Conservation (phyloP, 768 basidiomycete genomes). For the Trametes maxima region DNA sequence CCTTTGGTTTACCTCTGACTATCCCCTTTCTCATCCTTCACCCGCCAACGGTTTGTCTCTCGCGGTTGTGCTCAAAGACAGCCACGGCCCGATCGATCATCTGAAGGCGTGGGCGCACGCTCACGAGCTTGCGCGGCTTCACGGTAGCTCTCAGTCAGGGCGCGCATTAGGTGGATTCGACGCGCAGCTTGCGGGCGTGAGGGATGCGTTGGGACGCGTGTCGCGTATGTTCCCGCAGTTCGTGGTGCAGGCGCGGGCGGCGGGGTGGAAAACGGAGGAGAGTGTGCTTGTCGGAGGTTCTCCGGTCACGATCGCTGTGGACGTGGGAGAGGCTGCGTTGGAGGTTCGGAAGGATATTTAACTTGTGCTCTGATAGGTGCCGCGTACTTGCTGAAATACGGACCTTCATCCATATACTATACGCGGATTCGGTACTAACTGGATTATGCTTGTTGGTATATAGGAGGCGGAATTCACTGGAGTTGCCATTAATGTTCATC, state of each 20-base stretch:
- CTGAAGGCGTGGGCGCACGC: slow-evolving; percentile 55
- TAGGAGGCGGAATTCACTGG: too few relatives aligned
- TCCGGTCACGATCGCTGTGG: slow-evolving; percentile 23
- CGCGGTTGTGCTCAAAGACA: slow-evolving; percentile 54
- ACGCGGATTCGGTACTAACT: too few relatives aligned
- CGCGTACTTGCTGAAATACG: too few relatives aligned
- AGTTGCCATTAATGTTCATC: too few relatives aligned
- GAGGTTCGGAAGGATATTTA: slow-evolving; percentile 18
- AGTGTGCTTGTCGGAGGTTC: slow-evolving; percentile 28
- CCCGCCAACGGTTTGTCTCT: slow-evolving; percentile 27
- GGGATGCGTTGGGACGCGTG: slow-evolving; percentile 9
- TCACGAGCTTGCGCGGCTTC: slow-evolving; percentile 21
- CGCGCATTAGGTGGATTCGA: slow-evolving; percentile 4
- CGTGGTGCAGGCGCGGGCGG: slow-evolving; percentile 16
- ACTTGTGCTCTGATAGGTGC: not conserved
- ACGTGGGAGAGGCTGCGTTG: not conserved
- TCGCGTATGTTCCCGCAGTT: slow-evolving; percentile 24
- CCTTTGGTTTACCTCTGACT: slow-evolving; percentile 48
- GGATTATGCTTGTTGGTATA: too few relatives aligned
- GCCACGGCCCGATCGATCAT: slow-evolving; percentile 49
- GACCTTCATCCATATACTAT: too few relatives aligned
- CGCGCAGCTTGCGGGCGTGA: slow-evolving; percentile 17
- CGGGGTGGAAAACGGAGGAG: slow-evolving; percentile 32
- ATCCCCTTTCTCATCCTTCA: too few relatives aligned
- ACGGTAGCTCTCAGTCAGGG: not conserved